Percentiles rank a stretch among this genome's conserved stretches.
Conservation (phyloP, 2,329 filamentous ascomycete species). For the Calonectria fujianensis region DNA sequence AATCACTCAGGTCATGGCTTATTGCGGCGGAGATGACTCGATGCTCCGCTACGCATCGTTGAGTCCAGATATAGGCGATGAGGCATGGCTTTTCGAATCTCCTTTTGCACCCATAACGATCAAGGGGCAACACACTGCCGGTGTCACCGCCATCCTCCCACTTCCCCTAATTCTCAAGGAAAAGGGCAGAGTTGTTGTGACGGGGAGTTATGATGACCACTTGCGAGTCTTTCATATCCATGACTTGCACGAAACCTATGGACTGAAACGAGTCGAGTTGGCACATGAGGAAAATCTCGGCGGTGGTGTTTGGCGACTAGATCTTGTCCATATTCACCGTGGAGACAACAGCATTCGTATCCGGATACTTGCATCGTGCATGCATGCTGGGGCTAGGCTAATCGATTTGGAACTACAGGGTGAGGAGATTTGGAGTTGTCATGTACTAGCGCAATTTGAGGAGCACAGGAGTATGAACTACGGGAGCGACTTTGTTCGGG, state of each 20-base stretch:
- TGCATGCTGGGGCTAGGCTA: slow-evolving; percentile 91
- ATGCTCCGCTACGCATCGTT: slow-evolving; percentile 70
- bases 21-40: slow-evolving; percentile 87
- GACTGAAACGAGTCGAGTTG: slow-evolving; percentile 66
- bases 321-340: slow-evolving; percentile 68
- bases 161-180: slow-evolving; percentile 67
- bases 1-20: slow-evolving; percentile 65
- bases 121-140: slow-evolving; percentile 80
- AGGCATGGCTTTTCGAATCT: slow-evolving; percentile 41
- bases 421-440: slow-evolving; percentile 73
- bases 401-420: slow-evolving; percentile 66
- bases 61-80: slow-evolving; percentile 43
- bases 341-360: slow-evolving; percentile 56
- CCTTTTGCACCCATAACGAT: slow-evolving; percentile 56
- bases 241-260: slow-evolving; percentile 63
- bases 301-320: slow-evolving; percentile 90
- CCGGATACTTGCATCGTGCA: slow-evolving; percentile 88
- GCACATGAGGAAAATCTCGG: slow-evolving; percentile 82
- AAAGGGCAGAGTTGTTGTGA: slow-evolving; percentile 78
- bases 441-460: slow-evolving; percentile 82
- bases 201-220: slow-evolving; percentile 93
- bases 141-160: slow-evolving; percentile 90
- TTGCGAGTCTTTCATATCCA: slow-evolving; percentile 79
- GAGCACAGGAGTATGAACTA: slow-evolving; percentile 98
- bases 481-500: slow-evolving; percentile 81